Percentiles rank a stretch among this genome's conserved stretches.
phyloP scores from a whole-genome alignment of 495 filamentous ascomycete genomes.

The Penicillium ucsense region DNA sequence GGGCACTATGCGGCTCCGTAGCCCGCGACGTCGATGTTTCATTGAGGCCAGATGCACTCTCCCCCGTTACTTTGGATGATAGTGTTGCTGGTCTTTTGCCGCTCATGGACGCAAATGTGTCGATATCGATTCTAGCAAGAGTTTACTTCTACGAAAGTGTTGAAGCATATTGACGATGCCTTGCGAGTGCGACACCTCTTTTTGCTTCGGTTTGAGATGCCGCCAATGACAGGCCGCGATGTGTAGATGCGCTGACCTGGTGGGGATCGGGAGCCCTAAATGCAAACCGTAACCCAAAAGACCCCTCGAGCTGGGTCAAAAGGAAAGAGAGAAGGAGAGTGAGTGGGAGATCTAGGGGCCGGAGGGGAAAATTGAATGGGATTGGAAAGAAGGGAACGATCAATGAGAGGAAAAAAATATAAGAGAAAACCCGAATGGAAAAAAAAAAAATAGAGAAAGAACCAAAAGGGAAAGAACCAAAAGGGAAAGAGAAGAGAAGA shows the following conservation, averaged over 20 bases:
- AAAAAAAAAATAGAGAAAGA: no score
- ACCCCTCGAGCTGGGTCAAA: background rate
- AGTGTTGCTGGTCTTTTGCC: conserved; percentile 4
- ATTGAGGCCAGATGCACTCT: conserved; percentile 1
- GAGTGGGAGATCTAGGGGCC: background rate
- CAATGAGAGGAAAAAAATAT: no score
- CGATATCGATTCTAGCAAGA: background rate
- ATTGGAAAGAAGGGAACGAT: no score
- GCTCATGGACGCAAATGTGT: conserved; percentile 7
- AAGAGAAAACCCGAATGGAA: no score
- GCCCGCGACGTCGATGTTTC: conserved; percentile 1
- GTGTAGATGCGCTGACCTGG: conserved; percentile 7
- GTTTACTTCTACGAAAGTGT: conserved; percentile 2
- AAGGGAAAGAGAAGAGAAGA: no score
- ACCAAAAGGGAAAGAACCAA: no score
- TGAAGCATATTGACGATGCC: background rate
- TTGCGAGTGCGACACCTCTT: conserved; percentile 5
- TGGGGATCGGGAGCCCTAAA: conserved; percentile 5
- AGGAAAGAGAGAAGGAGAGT: background rate
- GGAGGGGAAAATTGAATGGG: no score
- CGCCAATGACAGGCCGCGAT: conserved; percentile 14
- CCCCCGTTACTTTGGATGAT: conserved; percentile 1
- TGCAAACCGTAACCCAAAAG: background rate
- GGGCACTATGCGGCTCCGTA: conserved; percentile 8
- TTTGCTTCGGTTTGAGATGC: conserved; percentile 13